Evolutionary conservation across 140 eudicot genomes (phyloP), one percentile per base, ranked within the genome.

Genomic region (Cichorium intybus): DNA sequence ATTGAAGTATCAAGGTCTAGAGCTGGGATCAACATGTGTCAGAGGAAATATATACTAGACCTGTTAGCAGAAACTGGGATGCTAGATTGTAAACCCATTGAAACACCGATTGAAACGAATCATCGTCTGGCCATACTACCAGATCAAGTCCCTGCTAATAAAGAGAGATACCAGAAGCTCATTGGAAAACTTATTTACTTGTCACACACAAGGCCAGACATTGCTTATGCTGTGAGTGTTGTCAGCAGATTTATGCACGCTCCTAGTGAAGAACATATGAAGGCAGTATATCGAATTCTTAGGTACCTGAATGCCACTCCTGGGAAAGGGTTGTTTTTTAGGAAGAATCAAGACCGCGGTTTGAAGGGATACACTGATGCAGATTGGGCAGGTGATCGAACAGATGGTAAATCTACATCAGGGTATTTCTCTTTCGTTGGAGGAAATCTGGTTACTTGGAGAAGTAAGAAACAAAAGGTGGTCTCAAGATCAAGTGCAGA

Each of bases 141-240:
- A 2, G 26, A 46, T 15, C 57, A 63, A 63, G 54, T 45, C 15
- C 69, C 69, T 12, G 17, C 57, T 5, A 49, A 63, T 18, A 39
- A 49, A 46, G 57, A 47, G 55, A 47, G 69, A 47, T 63, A 63
- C 43, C 69, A 63, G 17, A 63, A 49, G 43, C 56, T 63, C 4
- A 58, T 64, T 64, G 70, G 70, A 33, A 49, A 51, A 46, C 58
- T 64, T 41, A 62, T 45, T 45, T 61, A 61, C 54, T 43, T 61
- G 54, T 41, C 34, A 7, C 68, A 61, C 14, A 39, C 54, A 34
- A 37, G 53, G 37, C 68, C 35, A 18, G 27, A 23, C 24, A n/a
- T n/a, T n/a, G n/a, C n/a, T n/a, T n/a, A n/a, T n/a, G n/a, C n/a
- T n/a, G n/a, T n/a, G n/a, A n/a, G n/a, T n/a, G n/a, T n/a, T n/a